Base-by-base conservation (phyloP, 495 filamentous ascomycete species). In the Hyphodiscus hymeniophilus region DNA sequence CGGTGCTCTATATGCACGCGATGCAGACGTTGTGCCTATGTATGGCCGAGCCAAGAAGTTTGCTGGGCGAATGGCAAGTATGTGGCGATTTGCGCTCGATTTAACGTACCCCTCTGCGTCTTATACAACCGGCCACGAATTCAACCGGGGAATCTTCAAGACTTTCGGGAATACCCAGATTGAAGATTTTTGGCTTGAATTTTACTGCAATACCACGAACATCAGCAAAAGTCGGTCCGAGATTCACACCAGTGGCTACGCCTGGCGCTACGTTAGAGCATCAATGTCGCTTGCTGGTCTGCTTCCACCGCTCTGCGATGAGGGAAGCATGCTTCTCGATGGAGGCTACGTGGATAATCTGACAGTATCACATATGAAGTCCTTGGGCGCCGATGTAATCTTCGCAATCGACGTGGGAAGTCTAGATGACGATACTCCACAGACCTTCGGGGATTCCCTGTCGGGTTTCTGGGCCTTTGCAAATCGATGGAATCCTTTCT, bases 131-230 rank as follows among this genome's bases (percentile, higher is more conserved):
- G 92, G 92, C 3, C 92, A 98, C 63, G 92, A 97, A 58, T 98
- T 98, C 76, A 98, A 98, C 61, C 87, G 92, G 3, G 94, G 94
- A 10, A 96, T 98, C 59, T 98, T 97, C 77, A 97, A 97, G 66
- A 89, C 92, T 0, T 95, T 98, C 63, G 91, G 89, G 7, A 86
- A 94, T 51, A 83, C 85, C 31, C 92, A 96, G 63, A 97, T 98
- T 45, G 92, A 98, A 66, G 94, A 97, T 62, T 96, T 97, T 62
- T 97, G 92, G 92, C 77, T 98, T 13, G 88, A 94, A 50, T 98
- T 89, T 66, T 98, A 97, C 71, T 97, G 94, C 73, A 98, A 98
- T 63, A 96, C 90, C 0, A 97, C 94, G 21, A 97, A 95, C 58
- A 97, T 98, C 67, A 87, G 80, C 67, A 90, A 89, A 58, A 88